Conservation (phyloP, 805 yeast genomes). For the Henningerozyma blattae region DNA sequence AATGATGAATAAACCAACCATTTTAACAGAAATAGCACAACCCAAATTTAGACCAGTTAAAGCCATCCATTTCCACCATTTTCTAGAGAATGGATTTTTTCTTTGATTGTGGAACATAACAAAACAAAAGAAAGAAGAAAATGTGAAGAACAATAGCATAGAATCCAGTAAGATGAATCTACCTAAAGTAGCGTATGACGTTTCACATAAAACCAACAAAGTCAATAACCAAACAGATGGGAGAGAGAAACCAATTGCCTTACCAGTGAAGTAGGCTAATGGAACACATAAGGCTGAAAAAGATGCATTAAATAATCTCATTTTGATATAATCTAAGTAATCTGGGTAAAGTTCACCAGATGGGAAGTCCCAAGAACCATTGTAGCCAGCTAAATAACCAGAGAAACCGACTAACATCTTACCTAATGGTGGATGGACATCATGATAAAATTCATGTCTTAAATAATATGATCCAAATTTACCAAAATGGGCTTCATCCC, state of each 20-base stretch:
- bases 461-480: constrained; percentile 74
- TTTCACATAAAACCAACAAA: constrained; percentile 53
- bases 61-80: constrained; percentile 93
- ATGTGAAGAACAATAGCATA: constrained; percentile 64
- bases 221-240: constrained; percentile 49
- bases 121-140: constrained; percentile 52
- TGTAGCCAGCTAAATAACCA: constrained; percentile 73
- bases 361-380: constrained; percentile 64
- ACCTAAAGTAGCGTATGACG: constrained; percentile 56
- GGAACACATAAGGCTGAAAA: constrained; percentile 61
- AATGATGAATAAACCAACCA: constrained; percentile 93
- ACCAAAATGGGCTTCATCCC: constrained; percentile 92
- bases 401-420: constrained; percentile 70
- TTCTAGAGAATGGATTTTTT: constrained; percentile 42
- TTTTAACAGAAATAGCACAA: constrained; percentile 83
- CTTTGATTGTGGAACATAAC: constrained; percentile 41
- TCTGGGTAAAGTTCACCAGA: constrained; percentile 57
- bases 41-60: constrained; percentile 82
- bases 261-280: constrained; percentile 57
- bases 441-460: constrained; percentile 71
- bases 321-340: constrained; percentile 43
- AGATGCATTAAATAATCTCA: constrained; percentile 62
- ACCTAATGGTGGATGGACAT: constrained; percentile 82
- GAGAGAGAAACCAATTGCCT: constrained; percentile 39
- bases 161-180: constrained; percentile 70